Conservation (phyloP, 352 stramenopile species). For the Phytophthora cactorum region DNA sequence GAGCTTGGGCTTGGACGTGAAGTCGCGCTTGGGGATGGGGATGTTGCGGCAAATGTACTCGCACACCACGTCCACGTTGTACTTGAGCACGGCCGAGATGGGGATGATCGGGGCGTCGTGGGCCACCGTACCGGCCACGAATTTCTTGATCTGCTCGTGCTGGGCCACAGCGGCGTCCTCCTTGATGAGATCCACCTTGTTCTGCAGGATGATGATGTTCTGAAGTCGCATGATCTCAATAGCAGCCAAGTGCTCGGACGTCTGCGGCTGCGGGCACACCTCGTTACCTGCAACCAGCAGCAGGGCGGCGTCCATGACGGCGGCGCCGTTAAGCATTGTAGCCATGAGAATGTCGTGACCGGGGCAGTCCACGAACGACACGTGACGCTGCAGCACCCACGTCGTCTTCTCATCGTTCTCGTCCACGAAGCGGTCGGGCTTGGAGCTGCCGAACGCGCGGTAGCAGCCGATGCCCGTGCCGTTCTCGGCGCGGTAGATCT, state of each 20-base stretch:
- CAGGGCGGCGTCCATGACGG: constrained; percentile 99
- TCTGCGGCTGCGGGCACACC: constrained; percentile 99
- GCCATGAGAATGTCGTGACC: constrained; percentile 99
- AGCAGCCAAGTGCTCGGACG: constrained; percentile 99
- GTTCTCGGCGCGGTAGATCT: constrained; percentile 97
- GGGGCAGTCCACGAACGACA: constrained; percentile 99
- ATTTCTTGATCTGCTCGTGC: constrained; percentile 97
- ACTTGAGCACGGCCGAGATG: constrained; percentile 99
- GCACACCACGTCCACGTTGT: constrained; percentile 99
- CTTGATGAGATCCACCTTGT: constrained; percentile 99
- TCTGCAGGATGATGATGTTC: constrained; percentile 99
- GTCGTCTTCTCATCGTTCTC: constrained; percentile 89
- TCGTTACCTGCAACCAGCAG: constrained; percentile 98
- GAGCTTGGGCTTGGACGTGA: constrained; percentile 97
- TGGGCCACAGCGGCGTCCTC: constrained; percentile 97
- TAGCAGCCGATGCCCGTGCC: constrained; percentile 87
- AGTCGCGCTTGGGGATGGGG: constrained; percentile 98
- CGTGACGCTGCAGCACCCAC: constrained; percentile 95
- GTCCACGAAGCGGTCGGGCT: constrained; percentile 87
- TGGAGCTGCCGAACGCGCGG: constrained; percentile 88
- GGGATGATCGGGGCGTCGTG: constrained; percentile 99
- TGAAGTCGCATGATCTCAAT: constrained; percentile 99
- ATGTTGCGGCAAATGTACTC: constrained; percentile 99
- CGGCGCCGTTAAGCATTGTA: constrained; percentile 99
- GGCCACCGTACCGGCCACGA: constrained; percentile 90